These are phyloP conservation scores for Kurtzmaniella quercitrusa DNA, from an alignment of 1,139 yeast species.

Conservation along the genomic window DNA sequence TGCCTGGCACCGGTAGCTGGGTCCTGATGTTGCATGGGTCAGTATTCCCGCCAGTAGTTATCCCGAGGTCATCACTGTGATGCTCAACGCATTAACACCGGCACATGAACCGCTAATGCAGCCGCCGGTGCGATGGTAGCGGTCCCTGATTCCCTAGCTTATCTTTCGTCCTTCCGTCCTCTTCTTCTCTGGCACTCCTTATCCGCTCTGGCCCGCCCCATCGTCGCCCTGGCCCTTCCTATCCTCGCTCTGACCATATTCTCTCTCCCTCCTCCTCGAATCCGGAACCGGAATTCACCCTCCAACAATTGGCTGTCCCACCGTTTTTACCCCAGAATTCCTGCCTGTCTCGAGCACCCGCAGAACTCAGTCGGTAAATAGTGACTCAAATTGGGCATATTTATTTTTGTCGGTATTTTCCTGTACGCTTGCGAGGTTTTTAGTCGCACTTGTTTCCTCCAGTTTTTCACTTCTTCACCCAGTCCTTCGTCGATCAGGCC, in stretches of 20 bases:
- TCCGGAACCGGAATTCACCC: background rate
- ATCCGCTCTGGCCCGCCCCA: no score
- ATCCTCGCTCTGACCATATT: no score
- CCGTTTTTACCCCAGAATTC: background rate
- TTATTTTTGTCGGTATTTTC: background rate
- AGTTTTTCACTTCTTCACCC: background rate
- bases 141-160: no score
- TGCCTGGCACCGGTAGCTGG: background rate
- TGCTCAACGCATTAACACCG: no score
- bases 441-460: background rate
- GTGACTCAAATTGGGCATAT: slow-evolving; percentile 1
- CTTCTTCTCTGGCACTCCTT: no score
- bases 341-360: background rate
- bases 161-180: no score
- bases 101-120: no score
- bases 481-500: background rate
- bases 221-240: no score
- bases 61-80: background rate
- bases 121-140: no score
- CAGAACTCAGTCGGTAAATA: background rate
- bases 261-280: background rate
- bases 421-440: slow-evolving; percentile 1
- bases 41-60: background rate
- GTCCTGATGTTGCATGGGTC: background rate
- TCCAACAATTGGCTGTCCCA: background rate